A percentile compares a stretch with the other conserved stretches of the same genome.
Evolutionary conservation across 2,329 filamentous ascomycete genomes (phyloP).

Genomic region (Geosmithia putterillii): DNA sequence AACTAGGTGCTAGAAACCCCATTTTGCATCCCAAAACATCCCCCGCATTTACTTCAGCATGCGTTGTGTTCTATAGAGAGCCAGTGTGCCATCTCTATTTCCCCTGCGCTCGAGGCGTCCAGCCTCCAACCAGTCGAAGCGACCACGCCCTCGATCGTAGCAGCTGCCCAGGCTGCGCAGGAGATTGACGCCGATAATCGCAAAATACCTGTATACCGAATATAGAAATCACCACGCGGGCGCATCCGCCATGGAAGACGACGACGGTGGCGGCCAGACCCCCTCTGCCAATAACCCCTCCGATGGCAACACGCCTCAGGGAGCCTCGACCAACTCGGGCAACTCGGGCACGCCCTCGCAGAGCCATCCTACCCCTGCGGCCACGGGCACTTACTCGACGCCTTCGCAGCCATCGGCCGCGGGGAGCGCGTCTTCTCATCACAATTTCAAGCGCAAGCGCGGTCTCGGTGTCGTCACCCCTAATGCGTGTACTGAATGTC

Average conservation of each 20-base stretch:
- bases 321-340: conserved; percentile 6
- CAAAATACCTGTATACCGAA: not conserved
- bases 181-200: not conserved
- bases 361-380: conserved; percentile 13
- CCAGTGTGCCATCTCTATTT: not conserved
- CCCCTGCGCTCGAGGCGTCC: not conserved
- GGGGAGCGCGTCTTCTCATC: not conserved
- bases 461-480: conserved; percentile 45
- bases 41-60: not conserved
- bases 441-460: conserved; percentile 35
- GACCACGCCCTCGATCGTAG: not conserved
- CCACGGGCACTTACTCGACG: conserved; percentile 8
- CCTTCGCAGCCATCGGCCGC: not conserved
- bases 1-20: no score
- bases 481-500: conserved; percentile 49
- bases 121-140: not conserved
- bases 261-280: conserved; percentile 14
- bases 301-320: conserved; percentile 21
- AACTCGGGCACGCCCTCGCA: conserved; percentile 12
- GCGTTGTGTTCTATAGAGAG: not conserved
- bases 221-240: not conserved
- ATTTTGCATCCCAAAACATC: no score
- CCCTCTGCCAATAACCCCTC: conserved; percentile 15
- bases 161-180: not conserved
- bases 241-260: conserved; percentile 19